Base-by-base conservation (phyloP, 2,329 filamentous ascomycete genomes). In the Fusarium tjaetaba region DNA sequence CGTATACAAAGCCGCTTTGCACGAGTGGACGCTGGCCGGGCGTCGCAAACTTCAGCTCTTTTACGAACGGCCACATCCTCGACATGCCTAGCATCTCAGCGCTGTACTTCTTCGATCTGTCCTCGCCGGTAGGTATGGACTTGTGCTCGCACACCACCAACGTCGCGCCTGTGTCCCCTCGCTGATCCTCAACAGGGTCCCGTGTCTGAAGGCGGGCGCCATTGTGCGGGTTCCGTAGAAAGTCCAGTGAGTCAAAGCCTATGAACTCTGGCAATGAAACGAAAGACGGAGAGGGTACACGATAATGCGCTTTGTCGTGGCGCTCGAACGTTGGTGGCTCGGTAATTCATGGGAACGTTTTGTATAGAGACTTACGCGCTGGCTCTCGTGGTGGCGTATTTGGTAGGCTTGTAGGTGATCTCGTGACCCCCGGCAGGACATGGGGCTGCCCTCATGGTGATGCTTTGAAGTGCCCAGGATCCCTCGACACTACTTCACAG, bases 231-330 rank as follows among this genome's bases (percentile, higher is more conserved):
- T 16, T 5, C 22, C 1, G 4, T 24, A 43, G 3, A 43, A 24
- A 11, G 2, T 16, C 22, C n/a, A 11, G 15, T 14, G 9, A 16
- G n/a, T 11, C 5, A 5, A 43, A 24, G 5, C 41, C 10, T 2
- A 16, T 24, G 1, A 2, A 96, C 74, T 97, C 94, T 9, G 94
- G 95, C 57, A 99, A 89, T 86, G 93, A 93, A 76, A 98, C 93
- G 81, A 98, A 99, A 2, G 95, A 98, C 94, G 98, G 98, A 76
- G 94, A 91, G 4, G 93, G 91, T 76, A 87, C 85, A 46, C 80
- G 81, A 16, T 81, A 80, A 20, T 81, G 78, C 70, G 82, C 81
- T 30, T 90, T 89, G 63, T 93, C 88, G 62, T 90, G 90, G 73
- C 94, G 89, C 82, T 92, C 95, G 82, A 97, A 94, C 16, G 91